A percentile compares a stretch with the other conserved stretches of the same genome.
Conservation (phyloP, 108 stramenopile species). For the Asterionellopsis glacialis region DNA sequence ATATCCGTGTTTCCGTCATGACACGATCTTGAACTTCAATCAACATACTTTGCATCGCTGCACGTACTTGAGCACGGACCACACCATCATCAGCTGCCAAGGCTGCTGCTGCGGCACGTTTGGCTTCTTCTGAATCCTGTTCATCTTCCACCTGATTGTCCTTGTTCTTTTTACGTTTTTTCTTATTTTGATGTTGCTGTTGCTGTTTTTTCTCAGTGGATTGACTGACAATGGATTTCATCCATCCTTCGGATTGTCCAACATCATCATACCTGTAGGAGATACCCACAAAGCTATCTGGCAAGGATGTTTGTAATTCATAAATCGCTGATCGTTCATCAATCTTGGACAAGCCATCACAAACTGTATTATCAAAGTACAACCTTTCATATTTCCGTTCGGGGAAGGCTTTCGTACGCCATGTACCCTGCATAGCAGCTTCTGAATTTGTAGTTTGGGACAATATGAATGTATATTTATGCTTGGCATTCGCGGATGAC, state of each 20-base stretch:
- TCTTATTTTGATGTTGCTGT: conserved; percentile 26
- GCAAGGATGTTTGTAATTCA: conserved; percentile 65
- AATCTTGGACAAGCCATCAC: conserved; percentile 70
- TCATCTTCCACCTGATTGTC: conserved; percentile 13
- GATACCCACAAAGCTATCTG: conserved; percentile 75
- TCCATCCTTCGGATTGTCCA: conserved; percentile 84
- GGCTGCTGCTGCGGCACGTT: conserved; percentile 44
- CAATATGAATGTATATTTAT: conserved; percentile 41
- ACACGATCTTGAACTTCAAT: conserved; percentile 79
- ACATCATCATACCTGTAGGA: conserved; percentile 78
- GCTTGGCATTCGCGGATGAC: conserved; percentile 48
- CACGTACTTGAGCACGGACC: conserved; percentile 72
- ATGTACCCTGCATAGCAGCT: conserved; percentile 71
- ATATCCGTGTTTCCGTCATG: conserved; percentile 73
- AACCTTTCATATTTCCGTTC: conserved; percentile 74
- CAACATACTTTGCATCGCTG: conserved; percentile 59
- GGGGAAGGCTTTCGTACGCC: conserved; percentile 64
- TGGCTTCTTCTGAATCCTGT: conserved; percentile 7
- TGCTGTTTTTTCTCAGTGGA: conserved; percentile 22
- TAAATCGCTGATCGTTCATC: conserved; percentile 76
- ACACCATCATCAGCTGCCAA: conserved; percentile 78
- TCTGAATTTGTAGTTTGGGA: conserved; percentile 46
- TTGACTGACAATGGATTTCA: conserved; percentile 72
- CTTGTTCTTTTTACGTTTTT: conserved; percentile 8
- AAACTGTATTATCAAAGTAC: conserved; percentile 49